A percentile compares a stretch with the other conserved stretches of the same genome.
Conservation (phyloP, 2,329 filamentous ascomycete species). For the Fusarium sp. region DNA sequence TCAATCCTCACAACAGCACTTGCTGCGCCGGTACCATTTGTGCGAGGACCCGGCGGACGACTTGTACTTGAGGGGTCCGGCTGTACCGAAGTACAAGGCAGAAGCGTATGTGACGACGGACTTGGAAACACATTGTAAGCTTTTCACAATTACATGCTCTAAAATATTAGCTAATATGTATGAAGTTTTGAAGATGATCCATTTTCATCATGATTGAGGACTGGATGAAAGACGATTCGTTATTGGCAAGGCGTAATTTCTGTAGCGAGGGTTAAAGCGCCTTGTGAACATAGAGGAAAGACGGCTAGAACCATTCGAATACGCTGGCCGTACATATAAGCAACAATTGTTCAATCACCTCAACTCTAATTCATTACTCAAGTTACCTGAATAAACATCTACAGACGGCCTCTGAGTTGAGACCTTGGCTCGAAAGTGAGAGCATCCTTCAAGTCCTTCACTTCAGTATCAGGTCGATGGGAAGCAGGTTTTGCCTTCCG, state of each 20-base stretch:
- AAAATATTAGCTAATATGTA: background rate
- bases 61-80: slow-evolving; percentile 6
- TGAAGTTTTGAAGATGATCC: slow-evolving; percentile 18
- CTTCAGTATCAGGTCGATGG: slow-evolving; percentile 8
- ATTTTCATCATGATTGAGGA: background rate
- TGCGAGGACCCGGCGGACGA: slow-evolving; percentile 16
- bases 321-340: background rate
- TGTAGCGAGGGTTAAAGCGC: too few relatives aligned
- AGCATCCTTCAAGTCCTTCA: slow-evolving; percentile 8
- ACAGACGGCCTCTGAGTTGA: slow-evolving; percentile 2
- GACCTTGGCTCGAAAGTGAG: accelerated
- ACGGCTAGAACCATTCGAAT: background rate
- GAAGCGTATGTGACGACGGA: slow-evolving; percentile 25
- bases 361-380: accelerated
- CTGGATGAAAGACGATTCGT: background rate
- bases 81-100: slow-evolving; percentile 13
- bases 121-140: slow-evolving; percentile 28
- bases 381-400: background rate
- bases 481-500: background rate
- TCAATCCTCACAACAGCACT: background rate
- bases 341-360: background rate
- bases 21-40: background rate
- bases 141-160: accelerated
- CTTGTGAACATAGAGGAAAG: background rate
- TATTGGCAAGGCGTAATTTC: too few relatives aligned